Base-by-base conservation (phyloP, 176 grass and related monocot genomes). In the Carex scoparia region DNA sequence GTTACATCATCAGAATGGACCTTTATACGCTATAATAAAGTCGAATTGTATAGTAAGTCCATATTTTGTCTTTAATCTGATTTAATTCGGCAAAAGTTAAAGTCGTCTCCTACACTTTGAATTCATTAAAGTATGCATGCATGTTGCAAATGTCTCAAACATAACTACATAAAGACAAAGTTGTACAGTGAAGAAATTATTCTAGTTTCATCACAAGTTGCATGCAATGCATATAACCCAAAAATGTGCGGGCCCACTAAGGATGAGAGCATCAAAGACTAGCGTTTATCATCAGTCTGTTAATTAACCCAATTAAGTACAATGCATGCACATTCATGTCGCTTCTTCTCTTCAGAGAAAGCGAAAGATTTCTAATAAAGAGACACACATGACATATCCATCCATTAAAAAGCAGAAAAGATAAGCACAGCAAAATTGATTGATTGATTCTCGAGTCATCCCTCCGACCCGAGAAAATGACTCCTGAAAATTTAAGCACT, bases 361-460 rank as follows among this genome's bases (percentile, higher is more conserved):
- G 38, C 31, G 60, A 82, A 10, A 63, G 57, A 44, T 65, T 30
- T 65, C 35, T 82, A 82, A 65, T 42, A 62, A 64, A 62, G 46
- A 64, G 18, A 7, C 57, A 65, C 65, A 23, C 23, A 23, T 23
- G 23, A 23, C 23, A 23, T 23, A 23, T 23, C 23, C 23, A 82
- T 65, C 79, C 60, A 82, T 82, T 82, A 82, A 82, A 78, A 65
- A 65, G 59, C 10, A 4, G n/a, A 46, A 65, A 65, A 82, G 42
- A 64, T 2, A 58, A 82, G 35, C 49, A 65, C 79, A 82, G 46
- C 79, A 82, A 82, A 82, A 82, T 65, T 82, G 79, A 65, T 65
- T 81, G 65, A 82, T 65, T 82, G 79, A 65, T 65, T 81, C 79
- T 81, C 59, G 37, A 65, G 35, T 81, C 79, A 65, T 44, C 79